Evolutionary conservation across 2,329 filamentous ascomycete genomes (phyloP), one percentile per base, ranked within the genome.

Genomic region (Talaromyces amestolkiae): DNA sequence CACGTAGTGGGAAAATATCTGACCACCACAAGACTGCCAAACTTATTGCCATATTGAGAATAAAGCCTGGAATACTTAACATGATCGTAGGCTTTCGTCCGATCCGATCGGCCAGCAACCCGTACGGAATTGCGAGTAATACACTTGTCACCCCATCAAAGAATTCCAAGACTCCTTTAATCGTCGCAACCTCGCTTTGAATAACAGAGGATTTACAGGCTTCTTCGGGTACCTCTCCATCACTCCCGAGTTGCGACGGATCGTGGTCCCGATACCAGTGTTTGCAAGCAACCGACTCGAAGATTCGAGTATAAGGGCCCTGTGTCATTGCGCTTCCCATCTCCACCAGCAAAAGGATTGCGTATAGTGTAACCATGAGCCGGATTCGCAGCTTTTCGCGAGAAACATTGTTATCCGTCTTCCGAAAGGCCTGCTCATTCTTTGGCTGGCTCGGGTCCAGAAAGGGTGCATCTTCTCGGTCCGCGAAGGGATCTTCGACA

Each of bases 141-240:
- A 82, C 79, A 77, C 78, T 77, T 43, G 78, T 66, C 35, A 78
- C 65, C 3, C 77, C 79, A 69, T 83, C 80, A 66, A 83, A 84
- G 63, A 81, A 81, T 67, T 82, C 81, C 70, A 79, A 77, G 73
- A 82, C 82, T 1, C 81, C 82, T 68, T 83, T 82, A 13, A 85
- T 79, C 62, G 80, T 79, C 0, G 82, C 82, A 69, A 84, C 68
- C 70, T 81, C 78, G 56, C 81, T 76, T 69, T 84, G 82, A 22
- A 85, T 77, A 49, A 75, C 75, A 37, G 79, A 77, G n/a, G 80
- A 72, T 73, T 85, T 85, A 71, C 83, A 85, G 68, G 81, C 69
- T n/a, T 76, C 73, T 74, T 85, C 83, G 1, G 77, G 73, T 17
- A 85, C 78, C 27, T 76, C 73, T 13, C 81, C 80, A 66, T 79